Conservation (phyloP, 169 alveolate genomes). For the Cryptosporidium muris region DNA sequence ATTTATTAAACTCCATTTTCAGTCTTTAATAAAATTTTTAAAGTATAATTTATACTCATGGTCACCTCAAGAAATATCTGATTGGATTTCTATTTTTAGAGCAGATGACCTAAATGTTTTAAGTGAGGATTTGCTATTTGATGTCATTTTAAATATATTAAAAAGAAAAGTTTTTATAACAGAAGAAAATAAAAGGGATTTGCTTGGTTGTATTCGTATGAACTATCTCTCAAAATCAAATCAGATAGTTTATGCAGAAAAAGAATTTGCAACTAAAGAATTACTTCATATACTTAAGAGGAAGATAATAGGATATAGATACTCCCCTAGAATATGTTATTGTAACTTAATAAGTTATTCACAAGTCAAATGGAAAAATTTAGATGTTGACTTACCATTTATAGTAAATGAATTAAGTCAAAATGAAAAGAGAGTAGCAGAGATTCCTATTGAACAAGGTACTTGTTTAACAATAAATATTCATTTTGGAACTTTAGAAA, state of each 20-base stretch:
- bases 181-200: background rate
- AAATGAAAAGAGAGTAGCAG: too few species aligned
- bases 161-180: background rate
- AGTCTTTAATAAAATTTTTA: constrained; percentile 4
- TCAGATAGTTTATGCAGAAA: background rate
- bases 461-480: too few species aligned
- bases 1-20: constrained; percentile 31
- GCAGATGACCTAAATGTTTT: constrained; percentile 2
- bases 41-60: background rate
- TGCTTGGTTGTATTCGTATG: background rate
- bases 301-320: too few species aligned
- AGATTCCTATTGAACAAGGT: too few species aligned
- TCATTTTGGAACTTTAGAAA: too few species aligned
- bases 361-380: too few species aligned
- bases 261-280: background rate
- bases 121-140: constrained; percentile 18
- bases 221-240: constrained; percentile 13
- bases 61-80: background rate
- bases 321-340: too few species aligned
- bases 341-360: too few species aligned
- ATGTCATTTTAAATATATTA: constrained; percentile 12
- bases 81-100: background rate
- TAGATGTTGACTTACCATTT: too few species aligned
- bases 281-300: background rate
- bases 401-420: too few species aligned